These are phyloP conservation scores for Apiotrichum domesticum DNA, from an alignment of 1,284 basidiomycete genomes.

Conservation along the genomic window DNA sequence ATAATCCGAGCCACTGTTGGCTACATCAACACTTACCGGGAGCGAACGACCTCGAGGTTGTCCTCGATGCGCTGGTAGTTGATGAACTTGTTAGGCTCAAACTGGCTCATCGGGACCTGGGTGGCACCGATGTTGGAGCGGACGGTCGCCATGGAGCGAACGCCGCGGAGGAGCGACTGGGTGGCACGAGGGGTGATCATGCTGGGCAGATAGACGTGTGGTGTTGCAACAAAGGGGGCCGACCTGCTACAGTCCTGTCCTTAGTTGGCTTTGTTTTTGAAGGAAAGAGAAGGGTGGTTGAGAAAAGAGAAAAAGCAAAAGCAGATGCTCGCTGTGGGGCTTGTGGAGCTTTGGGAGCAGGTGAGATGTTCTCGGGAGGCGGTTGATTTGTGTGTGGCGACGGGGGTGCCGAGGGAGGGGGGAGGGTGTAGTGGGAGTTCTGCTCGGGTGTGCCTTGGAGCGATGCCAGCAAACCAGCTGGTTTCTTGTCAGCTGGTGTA, in stretches of 20 bases:
- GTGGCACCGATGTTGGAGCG: slow-evolving; percentile 66
- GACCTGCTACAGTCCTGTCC: slow-evolving; percentile 4
- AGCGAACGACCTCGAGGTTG: slow-evolving; percentile 77
- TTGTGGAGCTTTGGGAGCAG: neutral
- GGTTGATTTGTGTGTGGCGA: too few relatives aligned
- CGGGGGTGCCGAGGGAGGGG: too few relatives aligned
- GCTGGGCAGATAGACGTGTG: slow-evolving; percentile 4
- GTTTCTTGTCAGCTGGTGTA: neutral
- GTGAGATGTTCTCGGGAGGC: neutral
- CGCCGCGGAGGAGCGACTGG: slow-evolving; percentile 27
- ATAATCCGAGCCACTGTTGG: neutral
- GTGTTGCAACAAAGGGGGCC: neutral
- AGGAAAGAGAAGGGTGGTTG: slow-evolving; percentile 1
- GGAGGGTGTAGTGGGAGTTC: neutral
- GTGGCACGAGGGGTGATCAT: slow-evolving; percentile 34
- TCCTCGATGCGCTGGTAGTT: slow-evolving; percentile 98
- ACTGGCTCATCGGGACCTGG: slow-evolving; percentile 90
- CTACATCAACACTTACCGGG: slow-evolving; percentile 54
- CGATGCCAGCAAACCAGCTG: neutral
- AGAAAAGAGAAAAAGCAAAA: neutral
- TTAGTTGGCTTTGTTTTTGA: slow-evolving; percentile 1
- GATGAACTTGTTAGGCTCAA: slow-evolving; percentile 68
- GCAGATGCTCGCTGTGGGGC: too few relatives aligned
- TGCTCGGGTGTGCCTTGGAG: too few relatives aligned
- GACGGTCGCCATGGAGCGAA: slow-evolving; percentile 40